Percentiles rank a stretch among this genome's conserved stretches.
These are phyloP conservation scores for Cytospora leucostoma DNA, from an alignment of 2,329 filamentous ascomycete species.

Conservation along the genomic window DNA sequence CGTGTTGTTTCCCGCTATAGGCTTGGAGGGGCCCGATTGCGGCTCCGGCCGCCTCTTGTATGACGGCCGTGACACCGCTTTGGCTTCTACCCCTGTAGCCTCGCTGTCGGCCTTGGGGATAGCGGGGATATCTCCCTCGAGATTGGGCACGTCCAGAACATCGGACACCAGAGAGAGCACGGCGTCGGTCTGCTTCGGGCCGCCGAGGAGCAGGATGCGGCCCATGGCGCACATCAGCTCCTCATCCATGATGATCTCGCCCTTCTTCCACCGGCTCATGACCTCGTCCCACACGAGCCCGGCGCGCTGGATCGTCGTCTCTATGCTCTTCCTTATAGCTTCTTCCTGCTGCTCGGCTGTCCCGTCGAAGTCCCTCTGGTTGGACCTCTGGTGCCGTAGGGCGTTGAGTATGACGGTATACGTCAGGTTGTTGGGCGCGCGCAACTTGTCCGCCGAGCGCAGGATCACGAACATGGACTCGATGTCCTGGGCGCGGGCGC, in stretches of 20 bases:
- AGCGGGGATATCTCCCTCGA: conserved; percentile 28
- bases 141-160: conserved; percentile 72
- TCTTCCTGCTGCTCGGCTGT: conserved; percentile 35
- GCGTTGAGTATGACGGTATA: conserved; percentile 84
- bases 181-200: conserved; percentile 65
- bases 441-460: conserved; percentile 66
- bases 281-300: conserved; percentile 81
- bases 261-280: conserved; percentile 72
- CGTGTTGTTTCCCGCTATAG: conserved; percentile 48
- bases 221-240: conserved; percentile 80
- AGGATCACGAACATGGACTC: conserved; percentile 79
- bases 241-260: conserved; percentile 73
- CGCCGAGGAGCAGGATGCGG: conserved; percentile 68
- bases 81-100: neutral
- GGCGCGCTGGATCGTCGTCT: conserved; percentile 62
- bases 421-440: conserved; percentile 69
- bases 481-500: conserved; percentile 71
- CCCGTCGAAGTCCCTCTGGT: conserved; percentile 35
- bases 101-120: conserved; percentile 31
- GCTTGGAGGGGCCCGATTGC: conserved; percentile 6
- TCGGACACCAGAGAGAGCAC: conserved; percentile 77
- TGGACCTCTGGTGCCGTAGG: conserved; percentile 54
- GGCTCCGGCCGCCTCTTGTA: neutral
- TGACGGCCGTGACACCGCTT: neutral
- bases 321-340: conserved; percentile 36